Evolutionary conservation across 352 stramenopile genomes (phyloP), one percentile per base, ranked within the genome.

Genomic region (Pythium dissotocum): DNA sequence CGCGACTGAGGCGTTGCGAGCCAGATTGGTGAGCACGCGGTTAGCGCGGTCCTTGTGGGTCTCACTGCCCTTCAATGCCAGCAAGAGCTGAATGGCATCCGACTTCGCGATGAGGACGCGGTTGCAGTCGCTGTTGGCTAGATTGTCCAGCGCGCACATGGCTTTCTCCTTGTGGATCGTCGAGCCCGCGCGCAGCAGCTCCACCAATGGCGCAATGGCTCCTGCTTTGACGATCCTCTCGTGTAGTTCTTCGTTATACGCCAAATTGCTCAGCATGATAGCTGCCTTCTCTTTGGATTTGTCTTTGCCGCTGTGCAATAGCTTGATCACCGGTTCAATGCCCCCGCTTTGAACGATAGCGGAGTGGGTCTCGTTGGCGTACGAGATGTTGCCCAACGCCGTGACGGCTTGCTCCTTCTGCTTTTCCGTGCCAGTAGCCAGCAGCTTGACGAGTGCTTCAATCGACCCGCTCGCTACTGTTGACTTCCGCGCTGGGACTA

Each of bases 221-320:
- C 30, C 53, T 1, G 28, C 53, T 13, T 44, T 46, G 26, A 30
- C 30, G 13, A 59, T 59, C 30, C 8, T 13, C 53, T 40, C 30
- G 53, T 44, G 28, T 30, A 40, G 26, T 16, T 2, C 10, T 9
- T 3, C 18, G 28, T 30, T 42, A 14, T 24, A 59, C 14, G 53
- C 53, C 53, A 59, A 42, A 14, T 59, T 59, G 10, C 53, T 59
- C 30, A 58, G 5, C n/a, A 16, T 26, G 16, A 46, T 59, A 1
- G 30, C 32, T 10, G 53, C 53, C 13, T 59, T 46, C 53, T 46
- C 30, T 21, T 59, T 59, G 1, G 12, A 4, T 13, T 40, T 58
- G 7, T 35, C 24, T 28, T 18, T 38, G 3, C 26, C 52, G 13
- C 5, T 32, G 30, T 9, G 4, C 52, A 58, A 38, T 1, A 58